Percentiles rank a stretch among this genome's conserved stretches.
Evolutionary conservation across 2,329 filamentous ascomycete genomes (phyloP).

Genomic region (Pseudogymnoascus sp.): DNA sequence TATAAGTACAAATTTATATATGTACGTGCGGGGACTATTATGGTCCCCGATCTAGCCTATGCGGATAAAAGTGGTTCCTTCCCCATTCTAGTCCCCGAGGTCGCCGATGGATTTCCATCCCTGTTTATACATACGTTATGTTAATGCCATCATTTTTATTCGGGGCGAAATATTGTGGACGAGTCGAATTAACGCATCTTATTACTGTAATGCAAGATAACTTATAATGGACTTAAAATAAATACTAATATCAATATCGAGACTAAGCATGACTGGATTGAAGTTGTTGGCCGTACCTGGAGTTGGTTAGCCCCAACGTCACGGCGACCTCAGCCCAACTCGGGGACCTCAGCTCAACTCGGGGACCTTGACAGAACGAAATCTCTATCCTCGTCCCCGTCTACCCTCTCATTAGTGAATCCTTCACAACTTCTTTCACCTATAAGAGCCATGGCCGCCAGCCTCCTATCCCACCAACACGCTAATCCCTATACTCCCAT

Average conservation of each 20-base stretch:
- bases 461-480: background rate
- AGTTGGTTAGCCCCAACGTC: background rate
- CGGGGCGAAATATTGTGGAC: background rate
- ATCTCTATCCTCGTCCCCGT: background rate
- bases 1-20: background rate
- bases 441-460: background rate
- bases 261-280: background rate
- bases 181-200: background rate
- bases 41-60: background rate
- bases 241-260: background rate
- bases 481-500: background rate
- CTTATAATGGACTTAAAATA: no score
- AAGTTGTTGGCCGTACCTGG: background rate
- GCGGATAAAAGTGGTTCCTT: background rate
- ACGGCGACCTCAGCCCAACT: background rate
- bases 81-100: background rate
- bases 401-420: background rate
- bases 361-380: background rate
- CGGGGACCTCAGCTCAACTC: background rate
- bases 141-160: background rate
- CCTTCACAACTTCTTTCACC: background rate
- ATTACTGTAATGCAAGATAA: background rate
- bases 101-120: background rate
- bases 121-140: background rate
- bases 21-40: background rate